Conservation (phyloP, 2,329 filamentous ascomycete genomes). For the Aspergillus neoniger region DNA sequence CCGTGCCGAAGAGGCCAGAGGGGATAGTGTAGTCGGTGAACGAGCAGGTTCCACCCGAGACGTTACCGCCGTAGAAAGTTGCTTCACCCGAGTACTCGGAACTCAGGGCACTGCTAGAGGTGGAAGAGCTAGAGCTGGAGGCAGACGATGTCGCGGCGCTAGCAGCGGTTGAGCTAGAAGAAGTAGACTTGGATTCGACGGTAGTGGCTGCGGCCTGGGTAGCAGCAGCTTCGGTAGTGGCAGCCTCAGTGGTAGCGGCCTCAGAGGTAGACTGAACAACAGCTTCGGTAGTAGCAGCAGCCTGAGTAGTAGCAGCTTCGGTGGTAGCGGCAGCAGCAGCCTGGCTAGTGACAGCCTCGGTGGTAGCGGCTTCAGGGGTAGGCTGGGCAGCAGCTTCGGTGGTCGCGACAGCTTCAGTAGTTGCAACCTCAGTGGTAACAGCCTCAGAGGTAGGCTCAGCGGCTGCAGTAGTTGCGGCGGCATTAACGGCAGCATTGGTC, state of each 20-base stretch:
- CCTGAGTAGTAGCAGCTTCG: constrained; percentile 6
- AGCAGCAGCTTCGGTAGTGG: constrained; percentile 2
- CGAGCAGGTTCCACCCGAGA: constrained; percentile 63
- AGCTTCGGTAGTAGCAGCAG: constrained; percentile 7
- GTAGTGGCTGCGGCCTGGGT: background rate
- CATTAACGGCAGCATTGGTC: background rate
- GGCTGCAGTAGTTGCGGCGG: background rate
- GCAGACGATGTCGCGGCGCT: constrained; percentile 3
- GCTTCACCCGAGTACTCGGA: constrained; percentile 42
- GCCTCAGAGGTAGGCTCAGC: constrained; percentile 3
- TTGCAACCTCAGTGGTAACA: background rate
- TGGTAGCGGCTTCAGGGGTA: background rate
- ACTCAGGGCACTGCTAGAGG: constrained; percentile 16
- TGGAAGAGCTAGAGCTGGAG: constrained; percentile 12
- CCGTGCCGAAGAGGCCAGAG: constrained; percentile 59
- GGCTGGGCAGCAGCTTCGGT: background rate
- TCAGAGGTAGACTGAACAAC: constrained; percentile 1
- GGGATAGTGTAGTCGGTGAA: constrained; percentile 66
- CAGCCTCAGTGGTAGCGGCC: constrained; percentile 10
- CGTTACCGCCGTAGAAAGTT: constrained; percentile 59
- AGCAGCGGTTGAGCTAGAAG: constrained; percentile 13
- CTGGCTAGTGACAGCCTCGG: background rate
- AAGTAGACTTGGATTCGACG: background rate
- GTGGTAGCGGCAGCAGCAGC: constrained; percentile 3
- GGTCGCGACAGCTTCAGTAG: constrained; percentile 5